Evolutionary conservation across 2,329 filamentous ascomycete genomes (phyloP).

Genomic region (Penicillium sp.): DNA sequence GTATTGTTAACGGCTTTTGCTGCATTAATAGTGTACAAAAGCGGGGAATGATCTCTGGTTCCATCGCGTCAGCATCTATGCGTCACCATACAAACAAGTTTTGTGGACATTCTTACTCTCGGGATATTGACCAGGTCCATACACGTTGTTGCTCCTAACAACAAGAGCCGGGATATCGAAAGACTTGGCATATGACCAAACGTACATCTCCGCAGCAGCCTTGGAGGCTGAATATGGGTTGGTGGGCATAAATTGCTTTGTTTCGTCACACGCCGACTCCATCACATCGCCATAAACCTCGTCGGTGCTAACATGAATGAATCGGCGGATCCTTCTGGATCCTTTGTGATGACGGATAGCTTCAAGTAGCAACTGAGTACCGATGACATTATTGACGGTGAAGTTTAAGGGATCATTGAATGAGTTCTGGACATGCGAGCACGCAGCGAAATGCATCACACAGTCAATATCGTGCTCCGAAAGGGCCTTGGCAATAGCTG

Average conservation of each 20-base stretch:
- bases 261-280: constrained; percentile 52
- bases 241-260: constrained; percentile 72
- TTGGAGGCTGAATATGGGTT: constrained; percentile 82
- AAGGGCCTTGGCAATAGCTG: constrained; percentile 69
- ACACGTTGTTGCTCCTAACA: constrained; percentile 81
- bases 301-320: constrained; percentile 81
- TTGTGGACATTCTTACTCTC: constrained; percentile 63
- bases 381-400: constrained; percentile 78
- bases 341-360: constrained; percentile 67
- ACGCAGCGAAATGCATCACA: constrained; percentile 81
- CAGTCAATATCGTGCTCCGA: constrained; percentile 73
- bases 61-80: constrained; percentile 46
- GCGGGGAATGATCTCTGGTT: not conserved
- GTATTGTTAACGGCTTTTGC: constrained; percentile 66
- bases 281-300: constrained; percentile 81
- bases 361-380: constrained; percentile 80
- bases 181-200: constrained; percentile 82
- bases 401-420: constrained; percentile 82
- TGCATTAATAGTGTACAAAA: not conserved
- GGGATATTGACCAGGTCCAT: constrained; percentile 79
- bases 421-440: constrained; percentile 78
- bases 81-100: constrained; percentile 60
- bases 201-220: constrained; percentile 79
- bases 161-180: constrained; percentile 80
- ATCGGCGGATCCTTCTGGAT: constrained; percentile 57